These are phyloP conservation scores for Tinospora cordifolia DNA, from an alignment of 164 flowering plant species.

Conservation along the genomic window DNA sequence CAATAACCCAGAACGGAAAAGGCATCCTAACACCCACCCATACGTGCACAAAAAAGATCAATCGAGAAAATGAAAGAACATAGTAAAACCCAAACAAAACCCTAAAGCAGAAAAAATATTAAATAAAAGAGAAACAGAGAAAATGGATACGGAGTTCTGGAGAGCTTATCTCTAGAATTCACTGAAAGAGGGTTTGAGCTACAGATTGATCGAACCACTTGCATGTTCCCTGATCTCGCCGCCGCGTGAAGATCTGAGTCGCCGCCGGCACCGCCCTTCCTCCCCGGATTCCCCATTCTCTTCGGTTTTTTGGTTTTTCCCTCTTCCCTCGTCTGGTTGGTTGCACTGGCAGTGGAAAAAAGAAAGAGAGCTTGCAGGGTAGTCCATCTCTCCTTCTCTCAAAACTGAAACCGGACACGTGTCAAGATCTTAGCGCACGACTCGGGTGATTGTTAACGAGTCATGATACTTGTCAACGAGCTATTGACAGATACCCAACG, in stretches of 20 bases:
- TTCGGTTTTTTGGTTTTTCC: background rate
- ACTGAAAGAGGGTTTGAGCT: constrained; percentile 56
- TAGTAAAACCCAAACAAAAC: background rate
- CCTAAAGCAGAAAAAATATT: background rate
- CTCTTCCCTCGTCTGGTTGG: background rate
- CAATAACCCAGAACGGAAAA: no score
- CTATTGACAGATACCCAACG: no score
- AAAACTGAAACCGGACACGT: background rate
- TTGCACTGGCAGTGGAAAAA: no score
- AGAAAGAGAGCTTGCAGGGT: no score
- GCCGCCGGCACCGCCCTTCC: background rate
- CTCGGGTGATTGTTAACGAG: no score
- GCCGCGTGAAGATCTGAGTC: constrained; percentile 49
- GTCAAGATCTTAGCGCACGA: background rate
- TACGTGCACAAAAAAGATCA: no score
- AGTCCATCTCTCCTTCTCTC: no score
- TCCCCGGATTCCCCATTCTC: constrained; percentile 5
- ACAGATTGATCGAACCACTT: constrained; percentile 40
- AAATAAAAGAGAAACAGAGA: background rate
- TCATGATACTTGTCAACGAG: no score
- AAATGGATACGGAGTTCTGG: constrained; percentile 86
- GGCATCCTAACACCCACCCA: no score
- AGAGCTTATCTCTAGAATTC: constrained; percentile 88
- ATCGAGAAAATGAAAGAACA: background rate
- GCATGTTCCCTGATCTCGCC: constrained; percentile 73